Conservation (phyloP, 2,329 filamentous ascomycete genomes). For the Fusarium dimerum region DNA sequence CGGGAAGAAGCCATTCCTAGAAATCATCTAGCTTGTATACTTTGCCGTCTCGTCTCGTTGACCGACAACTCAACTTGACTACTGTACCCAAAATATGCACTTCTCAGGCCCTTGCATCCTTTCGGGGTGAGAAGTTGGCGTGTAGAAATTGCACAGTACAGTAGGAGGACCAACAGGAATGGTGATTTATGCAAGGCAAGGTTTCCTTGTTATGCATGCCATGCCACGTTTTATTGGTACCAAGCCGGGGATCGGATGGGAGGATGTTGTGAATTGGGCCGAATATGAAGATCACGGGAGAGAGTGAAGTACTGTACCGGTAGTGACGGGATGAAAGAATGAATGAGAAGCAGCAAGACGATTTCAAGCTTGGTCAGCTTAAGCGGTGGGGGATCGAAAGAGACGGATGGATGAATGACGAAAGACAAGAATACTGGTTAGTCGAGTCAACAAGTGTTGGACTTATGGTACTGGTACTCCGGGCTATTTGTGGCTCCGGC, state of each 20-base stretch:
- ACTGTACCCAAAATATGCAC: too few relatives aligned
- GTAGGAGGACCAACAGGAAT: not conserved
- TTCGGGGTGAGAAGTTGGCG: not conserved
- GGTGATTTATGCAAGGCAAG: not conserved
- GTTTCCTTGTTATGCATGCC: not conserved
- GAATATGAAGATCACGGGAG: too few relatives aligned
- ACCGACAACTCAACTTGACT: too few relatives aligned
- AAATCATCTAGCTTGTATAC: too few relatives aligned
- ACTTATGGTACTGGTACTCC: not conserved
- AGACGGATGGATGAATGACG: constrained; percentile 15
- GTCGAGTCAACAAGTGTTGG: not conserved
- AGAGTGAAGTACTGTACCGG: too few relatives aligned
- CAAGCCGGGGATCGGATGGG: constrained; percentile 8
- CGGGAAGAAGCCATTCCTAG: too few relatives aligned
- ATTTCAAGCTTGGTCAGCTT: too few relatives aligned
- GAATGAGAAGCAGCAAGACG: too few relatives aligned
- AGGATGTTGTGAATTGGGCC: too few relatives aligned
- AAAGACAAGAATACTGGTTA: constrained; percentile 16
- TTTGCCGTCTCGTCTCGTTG: too few relatives aligned
- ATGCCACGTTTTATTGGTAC: not conserved
- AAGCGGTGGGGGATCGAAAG: constrained; percentile 1
- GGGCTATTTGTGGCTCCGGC: too few relatives aligned
- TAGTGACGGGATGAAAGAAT: too few relatives aligned
- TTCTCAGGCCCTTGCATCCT: not conserved
- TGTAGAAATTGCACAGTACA: not conserved